Conservation (phyloP, 1,139 yeast species). For the Taphrina sp. region DNA sequence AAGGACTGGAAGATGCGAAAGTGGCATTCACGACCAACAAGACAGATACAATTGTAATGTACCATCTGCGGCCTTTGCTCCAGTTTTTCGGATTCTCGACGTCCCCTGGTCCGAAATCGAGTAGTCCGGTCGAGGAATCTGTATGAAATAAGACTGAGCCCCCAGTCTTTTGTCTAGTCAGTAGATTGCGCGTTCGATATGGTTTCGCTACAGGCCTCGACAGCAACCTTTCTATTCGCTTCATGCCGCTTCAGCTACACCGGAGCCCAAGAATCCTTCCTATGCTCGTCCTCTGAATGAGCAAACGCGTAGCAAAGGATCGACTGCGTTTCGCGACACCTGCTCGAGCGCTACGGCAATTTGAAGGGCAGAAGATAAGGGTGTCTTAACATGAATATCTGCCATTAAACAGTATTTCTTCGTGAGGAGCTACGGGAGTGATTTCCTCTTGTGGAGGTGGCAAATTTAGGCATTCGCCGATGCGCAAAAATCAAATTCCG, state of each 20-base stretch:
- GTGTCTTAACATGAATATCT: neutral
- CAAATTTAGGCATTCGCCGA: too few species aligned
- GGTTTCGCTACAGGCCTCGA: conserved; percentile 28
- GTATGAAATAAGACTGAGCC: conserved; percentile 1
- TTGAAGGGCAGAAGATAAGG: neutral
- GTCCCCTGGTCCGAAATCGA: conserved; percentile 44
- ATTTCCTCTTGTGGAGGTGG: too few species aligned
- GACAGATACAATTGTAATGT: conserved; percentile 47
- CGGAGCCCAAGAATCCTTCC: too few species aligned
- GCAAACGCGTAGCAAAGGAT: too few species aligned
- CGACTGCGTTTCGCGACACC: neutral
- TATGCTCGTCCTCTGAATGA: too few species aligned
- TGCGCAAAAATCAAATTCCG: too few species aligned
- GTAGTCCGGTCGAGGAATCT: conserved; percentile 10
- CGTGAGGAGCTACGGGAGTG: too few species aligned
- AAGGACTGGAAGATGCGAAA: conserved; percentile 51
- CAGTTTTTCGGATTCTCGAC: conserved; percentile 56
- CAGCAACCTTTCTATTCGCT: conserved; percentile 14
- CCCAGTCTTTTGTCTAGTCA: conserved; percentile 3
- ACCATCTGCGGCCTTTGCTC: conserved; percentile 46
- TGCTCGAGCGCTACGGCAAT: neutral
- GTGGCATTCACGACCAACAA: conserved; percentile 50
- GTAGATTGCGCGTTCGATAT: conserved; percentile 12
- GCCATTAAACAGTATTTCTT: too few species aligned
- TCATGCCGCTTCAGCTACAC: too few species aligned